Percentiles rank a stretch among this genome's conserved stretches.
phyloP scores from a whole-genome alignment of 164 flowering plant genomes.

The Umbilicus rupestris region DNA sequence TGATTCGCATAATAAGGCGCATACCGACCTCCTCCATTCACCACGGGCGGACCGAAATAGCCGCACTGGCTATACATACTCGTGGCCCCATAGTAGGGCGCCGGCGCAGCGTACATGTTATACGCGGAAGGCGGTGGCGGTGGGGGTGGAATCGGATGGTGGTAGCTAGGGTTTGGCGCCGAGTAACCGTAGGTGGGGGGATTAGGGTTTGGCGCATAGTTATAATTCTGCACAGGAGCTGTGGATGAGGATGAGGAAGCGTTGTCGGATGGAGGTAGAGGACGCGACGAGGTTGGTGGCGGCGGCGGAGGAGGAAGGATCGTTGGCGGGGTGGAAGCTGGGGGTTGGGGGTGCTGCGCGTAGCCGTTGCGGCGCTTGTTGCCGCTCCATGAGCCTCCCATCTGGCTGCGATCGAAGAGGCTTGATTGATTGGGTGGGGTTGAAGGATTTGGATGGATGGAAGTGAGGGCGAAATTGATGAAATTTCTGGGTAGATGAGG shows the following conservation, averaged over 20 bases:
- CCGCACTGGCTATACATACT: background rate
- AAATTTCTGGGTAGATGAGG: background rate
- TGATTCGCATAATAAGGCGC: constrained; percentile 1
- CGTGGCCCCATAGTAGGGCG: background rate
- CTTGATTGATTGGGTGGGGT: background rate
- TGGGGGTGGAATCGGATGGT: background rate
- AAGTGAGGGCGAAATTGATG: background rate
- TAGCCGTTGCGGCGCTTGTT: constrained; percentile 3
- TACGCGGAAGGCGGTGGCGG: background rate
- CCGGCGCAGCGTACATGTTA: background rate
- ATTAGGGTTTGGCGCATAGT: background rate
- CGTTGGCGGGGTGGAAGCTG: background rate
- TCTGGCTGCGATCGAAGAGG: background rate
- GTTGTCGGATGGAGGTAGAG: background rate
- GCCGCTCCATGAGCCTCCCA: constrained; percentile 5
- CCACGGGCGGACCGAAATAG: background rate
- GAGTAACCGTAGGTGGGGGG: background rate
- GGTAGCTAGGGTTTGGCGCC: background rate
- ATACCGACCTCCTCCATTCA: background rate
- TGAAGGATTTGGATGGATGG: background rate
- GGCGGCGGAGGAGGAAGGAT: constrained; percentile 5
- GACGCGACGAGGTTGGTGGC: background rate
- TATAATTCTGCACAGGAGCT: background rate
- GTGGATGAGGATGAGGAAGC: background rate
- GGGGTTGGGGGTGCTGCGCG: constrained; percentile 1